Conservation (phyloP, 2,329 filamentous ascomycete species). For the Fusarium poae region DNA sequence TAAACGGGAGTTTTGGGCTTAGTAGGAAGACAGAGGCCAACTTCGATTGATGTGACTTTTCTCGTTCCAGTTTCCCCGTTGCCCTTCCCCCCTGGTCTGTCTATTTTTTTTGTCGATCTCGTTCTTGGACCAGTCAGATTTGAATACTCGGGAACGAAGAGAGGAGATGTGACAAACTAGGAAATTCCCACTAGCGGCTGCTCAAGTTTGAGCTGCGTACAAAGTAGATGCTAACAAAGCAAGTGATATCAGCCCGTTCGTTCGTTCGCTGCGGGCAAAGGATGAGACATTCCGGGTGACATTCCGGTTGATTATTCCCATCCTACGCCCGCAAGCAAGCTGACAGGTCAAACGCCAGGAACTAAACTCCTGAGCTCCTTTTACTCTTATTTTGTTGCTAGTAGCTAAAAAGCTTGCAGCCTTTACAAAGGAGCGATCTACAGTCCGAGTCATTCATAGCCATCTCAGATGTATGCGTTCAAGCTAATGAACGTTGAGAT, state of each 20-base stretch:
- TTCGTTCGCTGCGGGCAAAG: constrained; percentile 28
- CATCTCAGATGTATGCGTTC: constrained; percentile 6
- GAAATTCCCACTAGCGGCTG: constrained; percentile 8
- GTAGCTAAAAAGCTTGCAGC: neutral
- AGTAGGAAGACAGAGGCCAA: neutral
- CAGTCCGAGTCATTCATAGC: constrained; percentile 24
- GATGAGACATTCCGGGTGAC: constrained; percentile 12
- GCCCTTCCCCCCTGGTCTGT: constrained; percentile 11
- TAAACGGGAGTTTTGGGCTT: neutral
- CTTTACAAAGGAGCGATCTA: constrained; percentile 9
- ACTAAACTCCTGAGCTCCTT: constrained; percentile 1
- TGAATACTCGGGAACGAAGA: neutral
- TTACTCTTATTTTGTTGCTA: neutral
- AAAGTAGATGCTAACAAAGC: constrained; percentile 9
- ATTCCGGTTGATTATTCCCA: constrained; percentile 17
- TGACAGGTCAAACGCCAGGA: constrained; percentile 7
- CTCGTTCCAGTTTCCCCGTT: neutral
- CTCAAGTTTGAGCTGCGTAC: constrained; percentile 36
- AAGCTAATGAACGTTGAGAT: constrained; percentile 40
- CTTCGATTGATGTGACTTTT: constrained; percentile 1
- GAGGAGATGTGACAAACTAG: constrained; percentile 17
- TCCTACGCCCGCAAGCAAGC: constrained; percentile 14
- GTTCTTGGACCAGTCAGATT: constrained; percentile 16
- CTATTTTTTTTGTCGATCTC: constrained; percentile 19
- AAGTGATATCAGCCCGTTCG: constrained; percentile 30